Base-by-base conservation (phyloP, 2,329 filamentous ascomycete species). In the Hypomyces rosellus region DNA sequence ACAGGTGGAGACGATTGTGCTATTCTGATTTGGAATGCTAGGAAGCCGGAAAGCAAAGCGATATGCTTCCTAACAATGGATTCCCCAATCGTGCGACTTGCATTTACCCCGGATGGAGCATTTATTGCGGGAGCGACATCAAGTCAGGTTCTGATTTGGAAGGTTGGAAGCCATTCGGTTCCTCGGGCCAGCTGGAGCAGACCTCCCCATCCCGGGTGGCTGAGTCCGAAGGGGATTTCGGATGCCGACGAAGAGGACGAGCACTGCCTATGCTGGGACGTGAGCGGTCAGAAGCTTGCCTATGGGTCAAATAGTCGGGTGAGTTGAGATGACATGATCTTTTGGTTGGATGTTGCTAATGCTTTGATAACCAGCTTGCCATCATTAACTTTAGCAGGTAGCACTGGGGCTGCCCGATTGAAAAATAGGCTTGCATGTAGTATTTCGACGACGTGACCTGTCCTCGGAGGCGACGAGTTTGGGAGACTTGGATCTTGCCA, bases 291-390 rank as follows among this genome's bases (percentile, higher is more conserved):
- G 54, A 82, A 79, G 58, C 68, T 85, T 51, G 81, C 81, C 0
- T 85, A 84, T 61, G 82, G 81, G 14, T 76, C 78, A 5, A 84
- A 82, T 58, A 84, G 76, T 58, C 70, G 77, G 61, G 81, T 84
- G 73, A 64, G 80, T 75, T 22, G 18, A 44, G n/a, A 49, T 11
- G 5, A 36, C n/a, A 30, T 14, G 20, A 20, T 40, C 20, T n/a
- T 22, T 39, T 45, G 18, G 6, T n/a, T 7, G 14, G 16, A 33
- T 2, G 22, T 15, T 25, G 25, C 49, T 45, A 37, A 53, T 34
- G 15, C 6, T 4, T 43, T 45, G 36, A 45, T 15, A 16, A 34
- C 22, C 49, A 74, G 74, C 71, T 78, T 57, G 75, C 75, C 34
- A 68, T 78, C 34, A 77, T 78, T 52, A 75, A 74, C 58, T 77